Conservation (phyloP, 2,329 filamentous ascomycete species). For the Paecilomyces dactylethromorphus region DNA sequence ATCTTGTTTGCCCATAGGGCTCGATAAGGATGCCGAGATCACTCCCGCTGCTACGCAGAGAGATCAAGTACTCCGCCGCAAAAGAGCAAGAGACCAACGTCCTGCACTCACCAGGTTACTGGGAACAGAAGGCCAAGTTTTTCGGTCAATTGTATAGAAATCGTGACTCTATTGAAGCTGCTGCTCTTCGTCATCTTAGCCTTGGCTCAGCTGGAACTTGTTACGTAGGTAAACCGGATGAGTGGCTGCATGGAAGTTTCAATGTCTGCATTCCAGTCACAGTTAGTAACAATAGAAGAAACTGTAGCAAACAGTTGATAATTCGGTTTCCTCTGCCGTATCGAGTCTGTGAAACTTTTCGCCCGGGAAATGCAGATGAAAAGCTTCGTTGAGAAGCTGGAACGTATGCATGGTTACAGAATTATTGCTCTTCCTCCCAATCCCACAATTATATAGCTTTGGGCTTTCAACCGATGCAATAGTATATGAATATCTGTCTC, state of each 20-base stretch:
- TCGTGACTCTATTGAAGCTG: conserved; percentile 14
- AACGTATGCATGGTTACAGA: conserved; percentile 33
- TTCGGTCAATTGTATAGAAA: conserved; percentile 13
- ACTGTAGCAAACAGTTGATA: conserved; percentile 13
- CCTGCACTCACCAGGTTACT: conserved; percentile 14
- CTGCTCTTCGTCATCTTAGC: conserved; percentile 21
- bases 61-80: neutral
- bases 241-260: conserved; percentile 16
- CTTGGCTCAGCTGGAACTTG: conserved; percentile 8
- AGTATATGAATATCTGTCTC: conserved; percentile 6
- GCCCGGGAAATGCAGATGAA: conserved; percentile 38
- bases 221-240: conserved; percentile 7
- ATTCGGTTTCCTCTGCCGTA: conserved; percentile 21
- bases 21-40: neutral
- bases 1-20: too few species aligned
- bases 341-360: conserved; percentile 27
- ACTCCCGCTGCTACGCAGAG: neutral
- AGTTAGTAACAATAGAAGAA: neutral
- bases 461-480: conserved; percentile 21
- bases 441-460: conserved; percentile 28
- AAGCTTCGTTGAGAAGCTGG: conserved; percentile 36
- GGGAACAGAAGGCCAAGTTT: conserved; percentile 11
- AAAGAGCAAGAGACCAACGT: conserved; percentile 4
- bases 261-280: conserved; percentile 7
- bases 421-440: conserved; percentile 34